These are phyloP conservation scores for Acephala macrosclerotiorum DNA, from an alignment of 2,329 filamentous ascomycete species.

Conservation along the genomic window DNA sequence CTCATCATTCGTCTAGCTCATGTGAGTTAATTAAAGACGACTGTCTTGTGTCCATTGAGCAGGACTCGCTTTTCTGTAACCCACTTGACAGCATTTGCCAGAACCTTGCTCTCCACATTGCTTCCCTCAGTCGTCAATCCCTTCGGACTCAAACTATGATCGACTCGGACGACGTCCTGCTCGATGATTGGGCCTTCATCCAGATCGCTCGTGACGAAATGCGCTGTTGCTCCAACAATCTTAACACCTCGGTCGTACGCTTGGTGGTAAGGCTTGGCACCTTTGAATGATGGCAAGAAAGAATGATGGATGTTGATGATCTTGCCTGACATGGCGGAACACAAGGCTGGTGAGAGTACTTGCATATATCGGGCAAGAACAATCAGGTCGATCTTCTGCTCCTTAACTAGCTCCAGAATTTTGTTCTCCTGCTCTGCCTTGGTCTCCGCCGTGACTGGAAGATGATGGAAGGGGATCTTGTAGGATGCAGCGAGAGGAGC, in stretches of 20 bases:
- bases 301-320: conserved; percentile 95
- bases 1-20: neutral
- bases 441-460: conserved; percentile 81
- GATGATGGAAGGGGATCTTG: conserved; percentile 80
- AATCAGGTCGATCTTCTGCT: conserved; percentile 78
- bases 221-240: conserved; percentile 86
- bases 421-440: conserved; percentile 76
- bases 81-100: conserved; percentile 85
- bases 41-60: conserved; percentile 80
- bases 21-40: conserved; percentile 64
- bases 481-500: conserved; percentile 73
- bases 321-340: conserved; percentile 79
- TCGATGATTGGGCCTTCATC: conserved; percentile 91
- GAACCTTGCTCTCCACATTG: conserved; percentile 83
- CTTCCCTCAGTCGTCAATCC: conserved; percentile 81
- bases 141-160: conserved; percentile 79
- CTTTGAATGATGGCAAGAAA: conserved; percentile 88
- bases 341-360: conserved; percentile 77
- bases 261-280: conserved; percentile 88
- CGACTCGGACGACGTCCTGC: conserved; percentile 79
- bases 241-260: conserved; percentile 87
- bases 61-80: conserved; percentile 81
- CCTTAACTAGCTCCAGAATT: conserved; percentile 73
- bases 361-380: conserved; percentile 90
- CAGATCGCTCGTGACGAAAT: conserved; percentile 85